Percentiles rank a stretch among this genome's conserved stretches.
Evolutionary conservation across 2,329 filamentous ascomycete genomes (phyloP).

Genomic region (Madurella mycetomatis): DNA sequence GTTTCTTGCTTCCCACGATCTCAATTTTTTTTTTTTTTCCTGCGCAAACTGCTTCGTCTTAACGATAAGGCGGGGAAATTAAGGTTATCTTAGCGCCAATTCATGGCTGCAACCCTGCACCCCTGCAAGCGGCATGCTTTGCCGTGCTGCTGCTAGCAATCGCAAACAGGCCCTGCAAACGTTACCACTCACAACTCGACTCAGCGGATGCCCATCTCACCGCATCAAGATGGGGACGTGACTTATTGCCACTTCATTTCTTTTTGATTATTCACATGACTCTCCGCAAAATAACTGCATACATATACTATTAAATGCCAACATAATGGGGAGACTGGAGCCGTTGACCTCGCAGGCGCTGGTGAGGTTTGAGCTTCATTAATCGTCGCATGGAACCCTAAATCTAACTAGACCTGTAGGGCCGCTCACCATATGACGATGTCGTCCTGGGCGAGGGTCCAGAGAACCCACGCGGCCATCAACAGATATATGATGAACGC

Average conservation of each 20-base stretch:
- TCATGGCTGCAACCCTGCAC: neutral
- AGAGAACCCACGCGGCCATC: slow-evolving; percentile 36
- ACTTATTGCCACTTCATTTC: neutral
- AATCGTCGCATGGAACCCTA: neutral
- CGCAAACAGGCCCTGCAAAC: too few relatives aligned
- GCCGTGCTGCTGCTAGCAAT: too few relatives aligned
- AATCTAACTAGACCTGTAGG: slow-evolving; percentile 34
- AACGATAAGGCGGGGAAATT: slow-evolving; percentile 24
- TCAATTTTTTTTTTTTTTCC: slow-evolving; percentile 25
- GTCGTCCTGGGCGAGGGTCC: slow-evolving; percentile 48
- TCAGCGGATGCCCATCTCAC: neutral
- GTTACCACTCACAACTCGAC: too few relatives aligned
- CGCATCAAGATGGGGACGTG: neutral
- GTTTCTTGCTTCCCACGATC: slow-evolving; percentile 3
- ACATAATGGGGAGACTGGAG: slow-evolving; percentile 53
- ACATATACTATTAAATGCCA: slow-evolving; percentile 17
- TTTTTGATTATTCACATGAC: too few relatives aligned
- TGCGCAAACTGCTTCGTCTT: slow-evolving; percentile 1
- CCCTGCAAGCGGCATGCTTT: slow-evolving; percentile 1
- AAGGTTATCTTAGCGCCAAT: slow-evolving; percentile 37
- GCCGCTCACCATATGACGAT: slow-evolving; percentile 57
- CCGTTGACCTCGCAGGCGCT: slow-evolving; percentile 54
- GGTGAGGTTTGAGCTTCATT: slow-evolving; percentile 34
- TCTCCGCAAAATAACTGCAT: too few relatives aligned
- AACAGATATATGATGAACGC: slow-evolving; percentile 51